These are phyloP conservation scores for Talaromyces thailandensis DNA, from an alignment of 495 filamentous ascomycete genomes.

Conservation along the genomic window DNA sequence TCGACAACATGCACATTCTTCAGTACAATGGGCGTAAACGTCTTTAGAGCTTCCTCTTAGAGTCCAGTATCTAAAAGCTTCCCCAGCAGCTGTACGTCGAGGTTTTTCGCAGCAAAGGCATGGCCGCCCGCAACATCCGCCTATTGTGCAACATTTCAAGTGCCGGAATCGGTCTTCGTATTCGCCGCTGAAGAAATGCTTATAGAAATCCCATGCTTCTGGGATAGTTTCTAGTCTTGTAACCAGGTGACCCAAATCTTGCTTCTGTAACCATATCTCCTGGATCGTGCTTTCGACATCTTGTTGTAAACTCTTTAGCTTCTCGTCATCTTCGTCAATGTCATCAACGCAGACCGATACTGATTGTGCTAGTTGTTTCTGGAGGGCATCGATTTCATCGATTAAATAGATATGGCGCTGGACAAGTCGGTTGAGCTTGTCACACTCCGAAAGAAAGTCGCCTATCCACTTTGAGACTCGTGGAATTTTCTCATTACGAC, in stretches of 20 bases:
- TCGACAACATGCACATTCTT: neutral
- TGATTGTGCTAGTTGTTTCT: neutral
- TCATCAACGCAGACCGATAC: neutral
- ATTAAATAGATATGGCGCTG: neutral
- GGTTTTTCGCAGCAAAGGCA: neutral
- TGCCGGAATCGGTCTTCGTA: neutral
- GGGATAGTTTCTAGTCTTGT: neutral
- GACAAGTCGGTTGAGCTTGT: neutral
- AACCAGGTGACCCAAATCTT: neutral
- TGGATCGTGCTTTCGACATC: neutral
- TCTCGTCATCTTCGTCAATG: neutral
- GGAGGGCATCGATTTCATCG: neutral
- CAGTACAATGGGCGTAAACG: neutral
- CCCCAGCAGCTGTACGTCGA: neutral
- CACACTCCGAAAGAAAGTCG: neutral
- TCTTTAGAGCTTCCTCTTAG: neutral
- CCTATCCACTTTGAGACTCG: neutral
- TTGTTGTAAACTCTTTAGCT: neutral
- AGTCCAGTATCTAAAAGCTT: neutral
- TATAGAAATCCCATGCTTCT: neutral
- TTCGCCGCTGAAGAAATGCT: neutral
- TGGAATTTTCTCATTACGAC: no score
- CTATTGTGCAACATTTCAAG: neutral
- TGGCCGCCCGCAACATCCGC: neutral
- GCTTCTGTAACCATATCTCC: neutral